Percentiles rank a stretch among this genome's conserved stretches.
These are phyloP conservation scores for Mycena vulgaris DNA, from an alignment of 768 basidiomycete genomes.

Conservation along the genomic window DNA sequence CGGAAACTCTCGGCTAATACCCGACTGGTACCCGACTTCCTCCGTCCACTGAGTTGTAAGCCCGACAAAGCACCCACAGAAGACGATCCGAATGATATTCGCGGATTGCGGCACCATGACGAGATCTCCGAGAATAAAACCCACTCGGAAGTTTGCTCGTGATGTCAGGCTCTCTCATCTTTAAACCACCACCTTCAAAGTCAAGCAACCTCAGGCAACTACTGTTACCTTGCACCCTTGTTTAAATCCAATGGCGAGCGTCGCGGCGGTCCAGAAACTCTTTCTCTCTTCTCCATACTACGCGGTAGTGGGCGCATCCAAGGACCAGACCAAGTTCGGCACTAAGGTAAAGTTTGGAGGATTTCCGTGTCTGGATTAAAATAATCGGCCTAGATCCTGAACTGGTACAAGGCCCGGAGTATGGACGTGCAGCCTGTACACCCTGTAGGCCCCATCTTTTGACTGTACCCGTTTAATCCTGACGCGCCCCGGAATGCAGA, in stretches of 20 bases:
- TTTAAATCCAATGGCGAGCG: conserved; percentile 7
- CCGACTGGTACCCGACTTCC: too few relatives aligned
- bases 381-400: conserved; percentile 69
- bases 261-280: conserved; percentile 58
- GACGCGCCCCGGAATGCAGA: conserved; percentile 56
- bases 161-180: not conserved
- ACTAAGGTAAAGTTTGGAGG: conserved; percentile 66
- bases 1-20: too few relatives aligned
- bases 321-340: conserved; percentile 83
- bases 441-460: conserved; percentile 63
- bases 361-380: conserved; percentile 8
- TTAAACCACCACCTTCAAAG: conserved; percentile 14
- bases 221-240: too few relatives aligned
- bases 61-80: too few relatives aligned
- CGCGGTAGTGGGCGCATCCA: conserved; percentile 89
- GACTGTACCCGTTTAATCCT: not conserved
- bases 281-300: conserved; percentile 77
- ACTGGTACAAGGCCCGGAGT: conserved; percentile 79
- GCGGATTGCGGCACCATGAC: too few relatives aligned
- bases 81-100: too few relatives aligned
- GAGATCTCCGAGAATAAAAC: too few relatives aligned
- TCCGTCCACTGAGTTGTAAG: too few relatives aligned
- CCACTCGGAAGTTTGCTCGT: not conserved
- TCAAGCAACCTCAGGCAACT: not conserved
- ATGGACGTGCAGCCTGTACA: conserved; percentile 81